Percentiles rank a stretch among this genome's conserved stretches.
Evolutionary conservation across 1,284 basidiomycete genomes (phyloP).

Genomic region (Porphyrellus sp.): DNA sequence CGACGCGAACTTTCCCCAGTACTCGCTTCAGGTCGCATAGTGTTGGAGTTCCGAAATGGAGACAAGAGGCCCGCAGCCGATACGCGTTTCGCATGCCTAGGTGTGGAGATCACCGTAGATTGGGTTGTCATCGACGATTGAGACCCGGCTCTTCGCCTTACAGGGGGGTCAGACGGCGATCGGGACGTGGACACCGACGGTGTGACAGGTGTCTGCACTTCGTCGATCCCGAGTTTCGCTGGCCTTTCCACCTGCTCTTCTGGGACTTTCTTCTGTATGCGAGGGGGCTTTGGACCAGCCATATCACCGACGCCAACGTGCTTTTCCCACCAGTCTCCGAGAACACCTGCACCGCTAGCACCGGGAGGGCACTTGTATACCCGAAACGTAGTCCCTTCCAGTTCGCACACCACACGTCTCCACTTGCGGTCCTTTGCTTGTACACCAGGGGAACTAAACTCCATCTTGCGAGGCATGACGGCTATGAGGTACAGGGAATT

Average conservation of each 20-base stretch:
- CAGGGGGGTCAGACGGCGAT: conserved; percentile 8
- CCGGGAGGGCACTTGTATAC: conserved; percentile 72
- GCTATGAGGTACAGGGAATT: conserved; percentile 85
- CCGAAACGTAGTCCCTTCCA: conserved; percentile 88
- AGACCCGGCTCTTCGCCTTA: conserved; percentile 18
- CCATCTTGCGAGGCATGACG: conserved; percentile 90
- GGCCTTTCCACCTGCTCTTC: conserved; percentile 31
- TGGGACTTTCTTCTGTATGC: conserved; percentile 30
- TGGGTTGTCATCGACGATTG: conserved; percentile 27
- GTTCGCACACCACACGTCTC: conserved; percentile 83
- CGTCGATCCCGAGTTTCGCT: conserved; percentile 25
- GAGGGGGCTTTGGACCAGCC: conserved; percentile 22
- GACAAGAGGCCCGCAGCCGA: conserved; percentile 30
- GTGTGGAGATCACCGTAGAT: conserved; percentile 16
- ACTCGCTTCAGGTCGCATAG: conserved; percentile 11
- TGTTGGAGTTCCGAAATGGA: conserved; percentile 24
- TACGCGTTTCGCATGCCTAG: conserved; percentile 21
- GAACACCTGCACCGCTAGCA: conserved; percentile 45
- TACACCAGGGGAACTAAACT: conserved; percentile 82
- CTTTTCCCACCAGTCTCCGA: conserved; percentile 75
- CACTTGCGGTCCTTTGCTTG: conserved; percentile 91
- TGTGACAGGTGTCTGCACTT: background rate
- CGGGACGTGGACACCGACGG: background rate
- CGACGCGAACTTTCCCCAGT: conserved; percentile 13
- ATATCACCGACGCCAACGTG: conserved; percentile 67